phyloP scores from a whole-genome alignment of 176 grass and related monocot genomes.

The Rhynchospora pubera region DNA sequence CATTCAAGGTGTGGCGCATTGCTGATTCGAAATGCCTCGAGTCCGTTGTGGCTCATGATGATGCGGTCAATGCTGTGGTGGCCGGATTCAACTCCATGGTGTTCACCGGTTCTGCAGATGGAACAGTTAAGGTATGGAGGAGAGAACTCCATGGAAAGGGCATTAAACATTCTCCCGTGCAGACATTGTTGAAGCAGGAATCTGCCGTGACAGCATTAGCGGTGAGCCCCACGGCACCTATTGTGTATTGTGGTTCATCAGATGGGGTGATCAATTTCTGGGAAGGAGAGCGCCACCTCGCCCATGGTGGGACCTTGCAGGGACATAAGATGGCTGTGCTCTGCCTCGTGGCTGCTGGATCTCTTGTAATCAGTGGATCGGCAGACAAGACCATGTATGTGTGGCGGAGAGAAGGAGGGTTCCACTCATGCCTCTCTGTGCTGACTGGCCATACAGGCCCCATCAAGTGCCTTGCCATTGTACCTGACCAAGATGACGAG shows the following conservation, averaged over 20 bases:
- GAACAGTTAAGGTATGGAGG: conserved; percentile 85
- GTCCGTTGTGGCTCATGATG: conserved; percentile 86
- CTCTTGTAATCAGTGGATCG: conserved; percentile 72
- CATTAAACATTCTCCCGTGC: conserved; percentile 62
- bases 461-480: conserved; percentile 78
- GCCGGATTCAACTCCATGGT: conserved; percentile 69
- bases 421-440: conserved; percentile 73
- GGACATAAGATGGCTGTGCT: conserved; percentile 90
- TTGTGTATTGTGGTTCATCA: conserved; percentile 88
- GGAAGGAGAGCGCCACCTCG: conserved; percentile 63
- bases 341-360: conserved; percentile 66
- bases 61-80: conserved; percentile 78
- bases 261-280: conserved; percentile 86
- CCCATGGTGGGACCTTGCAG: conserved; percentile 58
- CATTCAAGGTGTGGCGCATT: conserved; percentile 97
- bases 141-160: conserved; percentile 63
- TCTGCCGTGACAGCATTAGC: conserved; percentile 79
- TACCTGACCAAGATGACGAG: conserved; percentile 36
- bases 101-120: conserved; percentile 86
- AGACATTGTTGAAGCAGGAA: conserved; percentile 90
- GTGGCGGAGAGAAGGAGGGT: conserved; percentile 61
- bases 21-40: conserved; percentile 87
- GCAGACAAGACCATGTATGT: conserved; percentile 83
- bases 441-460: conserved; percentile 73
- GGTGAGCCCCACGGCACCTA: conserved; percentile 54